Evolutionary conservation across 2,329 filamentous ascomycete species (phyloP).

Genomic region (Colletotrichum spinosum): DNA sequence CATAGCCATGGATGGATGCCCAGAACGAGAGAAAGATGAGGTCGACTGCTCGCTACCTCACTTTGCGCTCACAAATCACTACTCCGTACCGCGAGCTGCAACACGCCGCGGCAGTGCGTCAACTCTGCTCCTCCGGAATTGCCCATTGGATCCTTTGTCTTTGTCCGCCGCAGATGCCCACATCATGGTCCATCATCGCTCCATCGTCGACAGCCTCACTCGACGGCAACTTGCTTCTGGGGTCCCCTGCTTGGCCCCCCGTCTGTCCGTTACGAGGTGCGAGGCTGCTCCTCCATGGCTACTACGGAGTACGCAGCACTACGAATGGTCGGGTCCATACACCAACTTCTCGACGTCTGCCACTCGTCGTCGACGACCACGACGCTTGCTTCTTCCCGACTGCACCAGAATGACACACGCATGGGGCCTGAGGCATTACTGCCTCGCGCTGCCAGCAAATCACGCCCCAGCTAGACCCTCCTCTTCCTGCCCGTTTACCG

Average conservation of each 20-base stretch:
- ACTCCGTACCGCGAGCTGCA: not conserved
- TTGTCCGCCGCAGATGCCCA: constrained; percentile 33
- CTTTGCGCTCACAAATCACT: not conserved
- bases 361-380: not conserved
- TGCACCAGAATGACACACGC: constrained; percentile 21
- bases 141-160: constrained; percentile 38
- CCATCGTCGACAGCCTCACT: constrained; percentile 48
- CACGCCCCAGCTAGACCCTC: constrained; percentile 26
- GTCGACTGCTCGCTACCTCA: too few species aligned
- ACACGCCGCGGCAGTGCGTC: not conserved
- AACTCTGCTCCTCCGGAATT: constrained; percentile 26
- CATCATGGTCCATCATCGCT: constrained; percentile 37
- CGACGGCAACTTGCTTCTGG: constrained; percentile 41
- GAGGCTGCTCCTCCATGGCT: constrained; percentile 45
- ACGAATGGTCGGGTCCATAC: constrained; percentile 4
- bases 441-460: constrained; percentile 33
- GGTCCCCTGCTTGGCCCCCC: constrained; percentile 40
- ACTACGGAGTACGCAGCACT: not conserved
- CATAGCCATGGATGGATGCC: too few species aligned
- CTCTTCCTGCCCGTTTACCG: constrained; percentile 31
- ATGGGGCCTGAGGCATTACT: constrained; percentile 32
- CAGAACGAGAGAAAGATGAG: not conserved
- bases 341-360: constrained; percentile 5
- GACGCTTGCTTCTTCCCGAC: too few species aligned
- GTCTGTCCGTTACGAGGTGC: constrained; percentile 46